Evolutionary conservation across 225 moss, liverwort and hornwort species (phyloP).

Genomic region (Bryoerythrophyllum caledonicum): DNA sequence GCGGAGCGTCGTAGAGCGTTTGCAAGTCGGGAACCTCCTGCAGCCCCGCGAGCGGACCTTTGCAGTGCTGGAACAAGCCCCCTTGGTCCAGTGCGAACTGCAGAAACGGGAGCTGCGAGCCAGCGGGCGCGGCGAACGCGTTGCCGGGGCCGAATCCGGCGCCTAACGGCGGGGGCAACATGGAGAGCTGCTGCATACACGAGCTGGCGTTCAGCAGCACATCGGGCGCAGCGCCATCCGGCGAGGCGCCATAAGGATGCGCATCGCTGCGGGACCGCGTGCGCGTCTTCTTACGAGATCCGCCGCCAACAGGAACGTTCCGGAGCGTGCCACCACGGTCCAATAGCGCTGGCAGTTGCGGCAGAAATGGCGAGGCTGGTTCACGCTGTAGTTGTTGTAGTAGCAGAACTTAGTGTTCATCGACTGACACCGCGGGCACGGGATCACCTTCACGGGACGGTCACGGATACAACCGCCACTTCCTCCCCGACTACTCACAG

Average conservation of each 20-base stretch:
- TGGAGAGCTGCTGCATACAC: constrained; percentile 47
- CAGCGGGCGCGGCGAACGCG: not conserved
- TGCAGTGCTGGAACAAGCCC: not conserved
- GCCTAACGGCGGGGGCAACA: constrained; percentile 20
- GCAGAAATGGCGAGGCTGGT: too few relatives aligned
- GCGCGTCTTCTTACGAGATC: too few relatives aligned
- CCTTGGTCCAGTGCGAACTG: constrained; percentile 20
- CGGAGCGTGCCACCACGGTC: too few relatives aligned
- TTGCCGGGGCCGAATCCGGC: too few relatives aligned
- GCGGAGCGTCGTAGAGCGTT: constrained; percentile 28
- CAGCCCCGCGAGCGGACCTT: constrained; percentile 22
- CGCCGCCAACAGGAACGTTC: too few relatives aligned
- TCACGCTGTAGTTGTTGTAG: too few relatives aligned
- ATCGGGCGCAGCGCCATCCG: too few relatives aligned
- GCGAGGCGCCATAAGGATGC: too few relatives aligned
- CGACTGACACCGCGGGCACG: constrained; percentile 57
- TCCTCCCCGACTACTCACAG: constrained; percentile 30
- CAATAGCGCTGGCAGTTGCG: too few relatives aligned
- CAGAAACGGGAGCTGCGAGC: constrained; percentile 38
- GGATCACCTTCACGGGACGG: constrained; percentile 50
- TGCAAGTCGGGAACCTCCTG: constrained; percentile 47
- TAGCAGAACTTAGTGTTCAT: too few relatives aligned
- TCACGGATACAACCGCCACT: constrained; percentile 47
- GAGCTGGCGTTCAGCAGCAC: too few relatives aligned
- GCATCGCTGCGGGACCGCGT: constrained; percentile 38